Evolutionary conservation across 2,329 filamentous ascomycete species (phyloP).

Genomic region (Pseudogymnoascus sp.): DNA sequence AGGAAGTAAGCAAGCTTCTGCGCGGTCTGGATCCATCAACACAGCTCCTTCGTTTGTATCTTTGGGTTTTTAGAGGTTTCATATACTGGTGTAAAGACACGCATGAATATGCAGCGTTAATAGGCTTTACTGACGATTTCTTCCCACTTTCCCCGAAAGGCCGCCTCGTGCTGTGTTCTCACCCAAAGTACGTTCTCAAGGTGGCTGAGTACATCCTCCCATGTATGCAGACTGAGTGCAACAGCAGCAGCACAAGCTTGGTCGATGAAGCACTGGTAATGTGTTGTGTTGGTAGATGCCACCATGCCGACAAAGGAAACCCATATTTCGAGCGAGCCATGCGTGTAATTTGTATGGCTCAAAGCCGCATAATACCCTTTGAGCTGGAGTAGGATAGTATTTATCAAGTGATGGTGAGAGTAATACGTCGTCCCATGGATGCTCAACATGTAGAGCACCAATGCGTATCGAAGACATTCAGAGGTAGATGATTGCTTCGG

Average conservation of each 20-base stretch:
- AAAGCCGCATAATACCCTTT: constrained; percentile 28
- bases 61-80: neutral
- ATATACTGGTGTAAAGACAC: neutral
- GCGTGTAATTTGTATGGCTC: constrained; percentile 5
- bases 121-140: constrained; percentile 19
- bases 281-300: constrained; percentile 28
- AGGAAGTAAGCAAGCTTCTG: neutral
- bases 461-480: constrained; percentile 42
- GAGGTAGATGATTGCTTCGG: constrained; percentile 26
- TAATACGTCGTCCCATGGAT: constrained; percentile 52
- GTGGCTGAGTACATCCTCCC: constrained; percentile 22
- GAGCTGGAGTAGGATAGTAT: constrained; percentile 32
- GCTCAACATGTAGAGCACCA: constrained; percentile 47
- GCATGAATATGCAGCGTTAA: neutral
- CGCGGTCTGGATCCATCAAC: neutral
- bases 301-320: constrained; percentile 38
- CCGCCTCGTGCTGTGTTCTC: constrained; percentile 20
- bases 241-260: constrained; percentile 20
- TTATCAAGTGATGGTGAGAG: constrained; percentile 40
- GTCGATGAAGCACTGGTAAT: constrained; percentile 30
- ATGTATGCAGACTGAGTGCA: constrained; percentile 16
- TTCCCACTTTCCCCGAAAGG: constrained; percentile 29
- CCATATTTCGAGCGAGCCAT: constrained; percentile 37
- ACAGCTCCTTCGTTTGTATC: neutral
- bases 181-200: constrained; percentile 31